A percentile compares a stretch with the other conserved stretches of the same genome.
Conservation (phyloP, 1,284 basidiomycete genomes). For the Mycena sp. region DNA sequence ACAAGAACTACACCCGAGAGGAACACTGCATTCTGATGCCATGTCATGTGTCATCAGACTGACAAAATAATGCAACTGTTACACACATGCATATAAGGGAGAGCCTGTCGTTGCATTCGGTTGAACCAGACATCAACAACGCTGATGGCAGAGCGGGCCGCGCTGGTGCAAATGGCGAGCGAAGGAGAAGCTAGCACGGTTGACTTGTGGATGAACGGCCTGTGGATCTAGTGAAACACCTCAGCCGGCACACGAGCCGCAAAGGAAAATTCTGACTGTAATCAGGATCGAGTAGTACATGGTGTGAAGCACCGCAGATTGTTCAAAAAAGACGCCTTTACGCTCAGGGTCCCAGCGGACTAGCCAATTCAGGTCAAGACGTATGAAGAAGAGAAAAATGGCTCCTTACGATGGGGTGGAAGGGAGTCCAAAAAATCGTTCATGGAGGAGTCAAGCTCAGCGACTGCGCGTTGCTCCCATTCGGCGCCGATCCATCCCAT, state of each 20-base stretch:
- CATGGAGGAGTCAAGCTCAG: constrained; percentile 27
- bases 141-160: constrained; percentile 40
- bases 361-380: background rate
- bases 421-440: constrained; percentile 24
- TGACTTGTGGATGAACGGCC: constrained; percentile 56
- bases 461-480: constrained; percentile 50
- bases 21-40: constrained; percentile 21
- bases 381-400: background rate
- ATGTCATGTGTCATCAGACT: too few species aligned
- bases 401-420: constrained; percentile 18
- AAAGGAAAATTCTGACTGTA: background rate
- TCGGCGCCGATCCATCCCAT: constrained; percentile 47
- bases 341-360: constrained; percentile 24
- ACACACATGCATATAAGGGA: constrained; percentile 2
- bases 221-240: constrained; percentile 51
- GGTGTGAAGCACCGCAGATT: constrained; percentile 12
- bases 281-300: constrained; percentile 19
- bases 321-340: constrained; percentile 15
- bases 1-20: constrained; percentile 16
- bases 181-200: constrained; percentile 33
- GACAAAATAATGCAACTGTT: background rate
- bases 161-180: constrained; percentile 44
- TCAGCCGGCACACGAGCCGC: background rate
- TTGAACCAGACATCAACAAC: constrained; percentile 31
- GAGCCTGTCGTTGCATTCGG: background rate